Conservation (phyloP, 1,284 basidiomycete genomes). For the Dichomitus squalens region DNA sequence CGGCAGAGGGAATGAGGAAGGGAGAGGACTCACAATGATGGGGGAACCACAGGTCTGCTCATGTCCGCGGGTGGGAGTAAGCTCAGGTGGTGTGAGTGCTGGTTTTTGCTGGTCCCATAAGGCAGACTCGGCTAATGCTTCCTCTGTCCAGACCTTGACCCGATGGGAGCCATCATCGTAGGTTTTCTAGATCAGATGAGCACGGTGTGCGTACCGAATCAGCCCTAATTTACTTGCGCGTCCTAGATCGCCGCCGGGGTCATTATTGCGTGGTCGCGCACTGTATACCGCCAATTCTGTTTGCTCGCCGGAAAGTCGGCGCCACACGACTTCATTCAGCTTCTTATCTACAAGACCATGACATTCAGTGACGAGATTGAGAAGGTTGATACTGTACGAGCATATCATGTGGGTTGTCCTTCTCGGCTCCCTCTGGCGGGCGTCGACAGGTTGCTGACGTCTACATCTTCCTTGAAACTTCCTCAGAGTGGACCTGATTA, state of each 20-base stretch:
- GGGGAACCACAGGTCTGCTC: conserved; percentile 66
- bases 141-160: conserved; percentile 65
- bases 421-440: not conserved
- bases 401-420: conserved; percentile 71
- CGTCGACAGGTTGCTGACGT: not conserved
- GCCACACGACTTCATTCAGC: conserved; percentile 86
- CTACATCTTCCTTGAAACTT: not conserved
- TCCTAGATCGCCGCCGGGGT: conserved; percentile 77
- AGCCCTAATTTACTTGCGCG: not conserved
- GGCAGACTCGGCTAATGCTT: not conserved
- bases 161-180: conserved; percentile 78
- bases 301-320: conserved; percentile 91
- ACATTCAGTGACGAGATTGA: conserved; percentile 88
- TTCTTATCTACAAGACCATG: conserved; percentile 91
- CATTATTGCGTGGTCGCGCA: conserved; percentile 79
- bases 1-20: not conserved
- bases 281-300: conserved; percentile 82
- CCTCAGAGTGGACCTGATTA: conserved; percentile 76
- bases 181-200: conserved; percentile 29
- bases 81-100: conserved; percentile 74
- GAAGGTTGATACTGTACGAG: conserved; percentile 86
- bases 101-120: not conserved
- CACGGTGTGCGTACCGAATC: not conserved
- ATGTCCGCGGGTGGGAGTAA: conserved; percentile 92
- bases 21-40: not conserved